Evolutionary conservation across 2,329 filamentous ascomycete genomes (phyloP).

Genomic region (Talaromyces pinophilus): DNA sequence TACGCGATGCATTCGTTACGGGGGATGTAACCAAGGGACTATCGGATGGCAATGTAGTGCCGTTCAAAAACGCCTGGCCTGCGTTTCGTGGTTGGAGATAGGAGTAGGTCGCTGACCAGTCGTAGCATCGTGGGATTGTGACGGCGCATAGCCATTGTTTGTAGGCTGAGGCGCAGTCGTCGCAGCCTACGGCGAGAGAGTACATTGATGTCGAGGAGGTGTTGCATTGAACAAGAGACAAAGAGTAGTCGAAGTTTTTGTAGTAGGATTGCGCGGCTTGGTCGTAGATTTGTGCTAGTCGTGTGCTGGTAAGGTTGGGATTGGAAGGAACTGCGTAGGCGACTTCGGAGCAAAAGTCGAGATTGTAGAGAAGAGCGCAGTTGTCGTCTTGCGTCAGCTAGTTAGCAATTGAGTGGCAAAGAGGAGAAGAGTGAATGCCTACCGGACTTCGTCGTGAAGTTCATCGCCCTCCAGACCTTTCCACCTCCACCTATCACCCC

Average conservation of each 20-base stretch:
- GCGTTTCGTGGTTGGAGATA: slow-evolving; percentile 72
- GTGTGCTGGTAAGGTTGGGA: slow-evolving; percentile 60
- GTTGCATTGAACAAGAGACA: slow-evolving; percentile 85
- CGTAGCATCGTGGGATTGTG: slow-evolving; percentile 86
- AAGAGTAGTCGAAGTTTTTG: slow-evolving; percentile 74
- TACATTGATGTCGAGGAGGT: slow-evolving; percentile 72
- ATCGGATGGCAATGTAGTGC: slow-evolving; percentile 53
- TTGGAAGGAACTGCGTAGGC: slow-evolving; percentile 92
- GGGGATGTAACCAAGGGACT: slow-evolving; percentile 38
- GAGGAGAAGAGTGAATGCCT: slow-evolving; percentile 34
- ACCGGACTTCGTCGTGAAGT: slow-evolving; percentile 80
- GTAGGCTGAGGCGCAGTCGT: slow-evolving; percentile 76
- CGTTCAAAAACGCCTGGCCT: slow-evolving; percentile 69
- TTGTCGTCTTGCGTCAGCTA: slow-evolving; percentile 62
- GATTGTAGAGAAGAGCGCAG: slow-evolving; percentile 81
- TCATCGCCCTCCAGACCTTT: slow-evolving; percentile 68
- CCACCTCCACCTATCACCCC: slow-evolving; percentile 70
- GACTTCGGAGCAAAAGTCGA: slow-evolving; percentile 85
- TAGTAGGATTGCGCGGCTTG: slow-evolving; percentile 69
- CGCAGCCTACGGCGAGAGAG: slow-evolving; percentile 75
- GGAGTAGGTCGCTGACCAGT: slow-evolving; percentile 63
- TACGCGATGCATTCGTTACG: slow-evolving; percentile 63
- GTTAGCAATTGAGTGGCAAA: not conserved
- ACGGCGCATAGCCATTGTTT: slow-evolving; percentile 95
- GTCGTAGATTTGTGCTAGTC: slow-evolving; percentile 75